Conservation (phyloP, 2,329 filamentous ascomycete species). For the Trichoderma sp. region DNA sequence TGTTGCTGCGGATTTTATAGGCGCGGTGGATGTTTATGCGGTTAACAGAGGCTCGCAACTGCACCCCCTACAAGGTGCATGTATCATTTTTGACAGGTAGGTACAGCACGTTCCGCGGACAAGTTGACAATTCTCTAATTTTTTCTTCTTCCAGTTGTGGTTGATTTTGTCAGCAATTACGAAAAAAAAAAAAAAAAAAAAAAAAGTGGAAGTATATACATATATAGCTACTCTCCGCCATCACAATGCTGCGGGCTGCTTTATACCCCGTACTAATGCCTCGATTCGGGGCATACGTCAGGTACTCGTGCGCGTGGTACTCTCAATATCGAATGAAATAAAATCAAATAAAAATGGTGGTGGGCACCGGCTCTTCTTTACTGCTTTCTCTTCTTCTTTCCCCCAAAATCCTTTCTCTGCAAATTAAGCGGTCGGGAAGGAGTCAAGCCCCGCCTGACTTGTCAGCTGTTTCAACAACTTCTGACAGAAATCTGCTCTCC, state of each 20-base stretch:
- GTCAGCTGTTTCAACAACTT: not conserved
- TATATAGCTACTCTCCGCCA: not conserved
- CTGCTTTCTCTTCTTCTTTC: not conserved
- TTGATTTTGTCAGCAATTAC: not conserved
- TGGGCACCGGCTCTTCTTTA: not conserved
- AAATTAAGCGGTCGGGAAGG: not conserved
- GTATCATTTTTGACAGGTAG: not conserved
- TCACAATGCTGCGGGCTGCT: not conserved
- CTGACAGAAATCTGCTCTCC: not conserved
- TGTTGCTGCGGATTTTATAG: not conserved
- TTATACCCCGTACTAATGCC: not conserved
- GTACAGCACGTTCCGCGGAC: not conserved
- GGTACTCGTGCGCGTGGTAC: not conserved
- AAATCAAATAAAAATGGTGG: not conserved
- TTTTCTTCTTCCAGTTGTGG: not conserved
- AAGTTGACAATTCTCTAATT: not conserved
- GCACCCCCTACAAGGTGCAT: not conserved
- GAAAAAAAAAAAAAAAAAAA: not conserved
- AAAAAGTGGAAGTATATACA: not conserved
- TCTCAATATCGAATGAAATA: no score
- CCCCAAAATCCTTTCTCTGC: not conserved
- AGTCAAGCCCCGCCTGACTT: not conserved
- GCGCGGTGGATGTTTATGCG: not conserved
- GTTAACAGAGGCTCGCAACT: no score
- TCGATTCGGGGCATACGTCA: not conserved